phyloP scores from a whole-genome alignment of 495 filamentous ascomycete genomes.

The Podospora appendiculata region DNA sequence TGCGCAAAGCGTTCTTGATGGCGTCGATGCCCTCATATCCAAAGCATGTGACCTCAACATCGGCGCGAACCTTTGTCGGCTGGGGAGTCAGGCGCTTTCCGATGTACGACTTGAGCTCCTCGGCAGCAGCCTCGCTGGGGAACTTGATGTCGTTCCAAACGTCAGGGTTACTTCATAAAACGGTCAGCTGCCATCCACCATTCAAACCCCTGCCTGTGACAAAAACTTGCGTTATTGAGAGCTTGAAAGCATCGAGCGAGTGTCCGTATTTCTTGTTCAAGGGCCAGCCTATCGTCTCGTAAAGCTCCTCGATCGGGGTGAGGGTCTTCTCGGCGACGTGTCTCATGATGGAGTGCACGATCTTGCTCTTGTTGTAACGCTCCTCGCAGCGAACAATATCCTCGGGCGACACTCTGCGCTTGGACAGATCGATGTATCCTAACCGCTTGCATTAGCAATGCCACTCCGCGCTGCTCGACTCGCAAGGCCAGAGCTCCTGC shows the following conservation, averaged over 20 bases:
- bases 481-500: too few species aligned
- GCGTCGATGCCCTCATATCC: slow-evolving; percentile 98
- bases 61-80: slow-evolving; percentile 94
- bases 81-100: slow-evolving; percentile 92
- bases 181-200: neutral
- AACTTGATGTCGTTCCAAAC: slow-evolving; percentile 92
- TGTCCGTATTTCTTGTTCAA: slow-evolving; percentile 97
- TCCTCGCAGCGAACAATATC: slow-evolving; percentile 98
- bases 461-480: too few species aligned
- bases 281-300: slow-evolving; percentile 92
- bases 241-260: slow-evolving; percentile 95
- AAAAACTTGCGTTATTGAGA: slow-evolving; percentile 80
- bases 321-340: slow-evolving; percentile 96
- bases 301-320: slow-evolving; percentile 85
- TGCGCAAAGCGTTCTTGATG: slow-evolving; percentile 81
- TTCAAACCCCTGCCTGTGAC: neutral
- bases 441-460: slow-evolving; percentile 33
- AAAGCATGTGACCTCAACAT: slow-evolving; percentile 98
- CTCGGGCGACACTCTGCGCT: slow-evolving; percentile 93
- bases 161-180: slow-evolving; percentile 66
- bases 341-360: slow-evolving; percentile 95
- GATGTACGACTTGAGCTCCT: slow-evolving; percentile 88
- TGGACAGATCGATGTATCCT: slow-evolving; percentile 92
- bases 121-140: slow-evolving; percentile 73
- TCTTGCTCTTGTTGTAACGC: slow-evolving; percentile 99